These are phyloP conservation scores for Penicillium maclennaniae DNA, from an alignment of 495 filamentous ascomycete species.

Conservation along the genomic window DNA sequence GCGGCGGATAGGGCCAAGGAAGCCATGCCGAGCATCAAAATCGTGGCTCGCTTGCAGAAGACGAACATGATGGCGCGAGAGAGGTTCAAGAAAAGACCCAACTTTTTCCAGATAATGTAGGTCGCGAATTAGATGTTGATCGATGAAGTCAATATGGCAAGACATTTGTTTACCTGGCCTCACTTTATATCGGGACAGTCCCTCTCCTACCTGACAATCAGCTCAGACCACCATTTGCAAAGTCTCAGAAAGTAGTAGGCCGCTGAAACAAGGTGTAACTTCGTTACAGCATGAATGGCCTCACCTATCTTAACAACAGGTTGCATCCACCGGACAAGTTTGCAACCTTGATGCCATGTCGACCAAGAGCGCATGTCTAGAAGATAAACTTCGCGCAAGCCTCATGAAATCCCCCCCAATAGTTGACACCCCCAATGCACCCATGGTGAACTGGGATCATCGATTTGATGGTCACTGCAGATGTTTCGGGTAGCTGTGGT, in stretches of 20 bases:
- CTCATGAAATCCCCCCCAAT: background rate
- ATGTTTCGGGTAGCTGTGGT: slow-evolving; percentile 11
- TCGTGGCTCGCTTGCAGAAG: slow-evolving; percentile 1
- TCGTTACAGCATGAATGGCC: background rate
- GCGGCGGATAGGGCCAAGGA: slow-evolving; percentile 10
- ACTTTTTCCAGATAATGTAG: background rate
- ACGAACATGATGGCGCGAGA: slow-evolving; percentile 11
- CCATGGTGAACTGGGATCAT: background rate
- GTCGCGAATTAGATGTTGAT: no score
- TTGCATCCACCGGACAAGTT: background rate
- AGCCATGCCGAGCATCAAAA: slow-evolving; percentile 14
- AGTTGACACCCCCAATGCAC: background rate
- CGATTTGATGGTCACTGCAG: background rate
- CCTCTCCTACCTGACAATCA: background rate
- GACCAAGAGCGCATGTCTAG: background rate
- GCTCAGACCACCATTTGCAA: background rate
- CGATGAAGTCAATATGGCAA: no score
- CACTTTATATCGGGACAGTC: background rate
- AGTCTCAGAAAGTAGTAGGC: background rate
- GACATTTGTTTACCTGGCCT: background rate
- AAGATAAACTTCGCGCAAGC: background rate
- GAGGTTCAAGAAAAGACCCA: background rate
- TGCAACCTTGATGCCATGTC: slow-evolving; percentile 2
- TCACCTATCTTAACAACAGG: background rate
- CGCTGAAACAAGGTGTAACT: background rate